Conservation (phyloP, 2,329 filamentous ascomycete genomes). For the Zalaria sp. region DNA sequence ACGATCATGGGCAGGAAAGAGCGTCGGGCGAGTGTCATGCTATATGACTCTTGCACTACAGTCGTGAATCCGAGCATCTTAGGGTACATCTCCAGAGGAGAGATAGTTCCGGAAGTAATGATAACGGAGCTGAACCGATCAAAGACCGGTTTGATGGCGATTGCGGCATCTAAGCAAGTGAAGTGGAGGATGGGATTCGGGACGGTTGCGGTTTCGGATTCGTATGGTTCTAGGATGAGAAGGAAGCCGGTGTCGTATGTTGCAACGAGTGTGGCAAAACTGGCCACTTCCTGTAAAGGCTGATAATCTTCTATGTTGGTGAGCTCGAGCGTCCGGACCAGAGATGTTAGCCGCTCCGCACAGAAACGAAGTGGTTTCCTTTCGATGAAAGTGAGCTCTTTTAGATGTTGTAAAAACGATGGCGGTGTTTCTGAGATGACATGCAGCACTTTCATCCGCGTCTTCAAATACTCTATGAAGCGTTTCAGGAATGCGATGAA, state of each 20-base stretch:
- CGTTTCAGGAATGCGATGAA: constrained; percentile 90
- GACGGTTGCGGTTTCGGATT: constrained; percentile 88
- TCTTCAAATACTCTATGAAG: constrained; percentile 92
- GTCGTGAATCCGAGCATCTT: constrained; percentile 93
- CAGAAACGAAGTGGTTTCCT: constrained; percentile 91
- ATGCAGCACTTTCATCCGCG: constrained; percentile 93
- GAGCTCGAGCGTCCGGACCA: constrained; percentile 87
- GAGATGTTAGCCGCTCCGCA: constrained; percentile 82
- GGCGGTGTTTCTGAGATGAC: constrained; percentile 94
- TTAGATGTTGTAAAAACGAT: constrained; percentile 83
- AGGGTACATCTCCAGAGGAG: constrained; percentile 95
- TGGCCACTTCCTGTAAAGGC: constrained; percentile 90
- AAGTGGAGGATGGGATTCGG: constrained; percentile 96
- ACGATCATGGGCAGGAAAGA: constrained; percentile 99
- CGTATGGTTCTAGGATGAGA: constrained; percentile 91
- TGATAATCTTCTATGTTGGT: constrained; percentile 98
- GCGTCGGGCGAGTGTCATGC: constrained; percentile 83
- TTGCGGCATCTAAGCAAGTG: constrained; percentile 90
- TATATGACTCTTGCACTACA: constrained; percentile 92
- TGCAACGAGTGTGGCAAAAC: constrained; percentile 87
- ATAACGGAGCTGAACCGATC: constrained; percentile 96
- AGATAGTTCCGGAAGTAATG: constrained; percentile 95
- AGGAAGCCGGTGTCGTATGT: constrained; percentile 96
- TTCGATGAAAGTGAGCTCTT: constrained; percentile 94
- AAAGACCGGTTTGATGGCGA: constrained; percentile 95